Evolutionary conservation across 1,284 basidiomycete species (phyloP).

Genomic region (Fomitopsis schrenkii): DNA sequence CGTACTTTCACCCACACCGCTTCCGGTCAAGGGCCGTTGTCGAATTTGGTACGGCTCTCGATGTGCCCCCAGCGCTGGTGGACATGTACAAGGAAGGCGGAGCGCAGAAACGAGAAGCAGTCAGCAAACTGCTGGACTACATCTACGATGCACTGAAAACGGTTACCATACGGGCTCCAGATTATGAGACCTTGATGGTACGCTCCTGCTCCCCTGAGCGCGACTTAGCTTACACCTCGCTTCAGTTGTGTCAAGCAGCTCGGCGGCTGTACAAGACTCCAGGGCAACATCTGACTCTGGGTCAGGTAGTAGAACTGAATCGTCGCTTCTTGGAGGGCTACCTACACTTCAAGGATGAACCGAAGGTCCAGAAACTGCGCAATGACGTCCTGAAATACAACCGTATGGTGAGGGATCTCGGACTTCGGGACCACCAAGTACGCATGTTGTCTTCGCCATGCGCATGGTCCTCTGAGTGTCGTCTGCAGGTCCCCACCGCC

Average conservation of each 20-base stretch:
- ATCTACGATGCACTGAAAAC: conserved; percentile 97
- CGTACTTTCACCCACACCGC: conserved; percentile 94
- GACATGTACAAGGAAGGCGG: conserved; percentile 92
- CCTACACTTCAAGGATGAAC: conserved; percentile 90
- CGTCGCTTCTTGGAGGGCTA: conserved; percentile 95
- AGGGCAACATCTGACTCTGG: conserved; percentile 90
- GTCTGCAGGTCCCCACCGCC: conserved; percentile 67
- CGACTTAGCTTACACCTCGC: neutral
- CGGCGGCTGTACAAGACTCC: conserved; percentile 94
- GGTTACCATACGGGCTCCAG: conserved; percentile 93
- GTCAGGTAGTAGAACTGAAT: conserved; percentile 97
- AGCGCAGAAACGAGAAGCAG: conserved; percentile 85
- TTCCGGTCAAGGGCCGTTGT: conserved; percentile 96
- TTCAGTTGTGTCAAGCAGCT: conserved; percentile 90
- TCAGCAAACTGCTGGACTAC: conserved; percentile 85
- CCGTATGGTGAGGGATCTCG: conserved; percentile 85
- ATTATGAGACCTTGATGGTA: conserved; percentile 98
- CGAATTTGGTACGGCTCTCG: conserved; percentile 92
- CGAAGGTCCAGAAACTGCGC: conserved; percentile 81
- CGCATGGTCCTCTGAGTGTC: neutral
- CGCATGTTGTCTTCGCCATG: conserved; percentile 6
- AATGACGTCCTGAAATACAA: conserved; percentile 93
- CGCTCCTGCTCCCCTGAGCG: neutral
- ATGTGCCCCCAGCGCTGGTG: conserved; percentile 84
- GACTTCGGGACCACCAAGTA: conserved; percentile 97